Base-by-base conservation (phyloP, 208 protist genomes). In the Trypanosoma avium region DNA sequence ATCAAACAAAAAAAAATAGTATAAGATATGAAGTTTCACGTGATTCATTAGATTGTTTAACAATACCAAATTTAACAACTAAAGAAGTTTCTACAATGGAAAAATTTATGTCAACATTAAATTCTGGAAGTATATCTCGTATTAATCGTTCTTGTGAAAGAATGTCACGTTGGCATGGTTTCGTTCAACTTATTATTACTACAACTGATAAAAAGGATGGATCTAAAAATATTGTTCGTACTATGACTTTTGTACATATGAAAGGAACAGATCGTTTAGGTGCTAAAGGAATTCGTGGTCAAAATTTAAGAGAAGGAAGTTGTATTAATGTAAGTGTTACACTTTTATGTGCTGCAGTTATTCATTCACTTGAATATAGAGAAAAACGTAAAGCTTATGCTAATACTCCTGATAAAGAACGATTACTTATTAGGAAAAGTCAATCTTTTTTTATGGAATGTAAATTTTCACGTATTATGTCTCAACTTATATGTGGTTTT, bases 371-470 rank as follows among this genome's bases (percentile, higher is more conserved):
- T 13, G 81, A 90, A 50, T 91, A 94, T 68, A 75, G 91, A 3
- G 70, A 63, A 42, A 84, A 90, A 64, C 58, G 59, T 17, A 58
- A 38, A 2, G 45, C 57, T 29, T 55, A 63, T 4, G 71, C 71
- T 19, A 64, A 52, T 45, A 82, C 76, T 17, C 73, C 83, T 40
- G 81, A 81, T 42, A 69, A 74, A 45, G 75, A 84, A 53, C 81
- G 84, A 67, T 52, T 74, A n/a, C 75, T 97, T 50, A 88, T 94
- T 54, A 59, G 75, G n/a, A 70, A 72, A 33, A 93, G 85, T 70
- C 75, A 94, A 70, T 92, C 86, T 6, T 92, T 97, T 65, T 97
- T 97, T 54, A 95, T 93, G 88, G 87, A 93, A 70, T 94, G 88
- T 65, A 79, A 89, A 36, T 92, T 95, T 75, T 93, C 91, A 24